Percentiles rank a stretch among this genome's conserved stretches.
Conservation (phyloP, 1,284 basidiomycete genomes). For the Trichosporon asahii region DNA sequence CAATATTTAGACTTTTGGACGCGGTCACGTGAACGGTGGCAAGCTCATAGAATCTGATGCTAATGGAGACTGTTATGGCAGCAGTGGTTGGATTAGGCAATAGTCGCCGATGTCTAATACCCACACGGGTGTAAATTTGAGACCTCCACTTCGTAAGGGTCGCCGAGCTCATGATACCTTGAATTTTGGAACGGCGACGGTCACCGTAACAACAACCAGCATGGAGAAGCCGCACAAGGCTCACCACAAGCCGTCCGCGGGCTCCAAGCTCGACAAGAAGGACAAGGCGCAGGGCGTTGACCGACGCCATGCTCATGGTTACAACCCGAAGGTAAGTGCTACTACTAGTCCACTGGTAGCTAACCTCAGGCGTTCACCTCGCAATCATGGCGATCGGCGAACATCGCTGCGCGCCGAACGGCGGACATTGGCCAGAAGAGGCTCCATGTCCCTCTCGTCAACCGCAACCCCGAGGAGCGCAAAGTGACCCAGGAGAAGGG, state of each 20-base stretch:
- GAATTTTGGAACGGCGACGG: slow-evolving; percentile 11
- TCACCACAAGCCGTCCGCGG: slow-evolving; percentile 69
- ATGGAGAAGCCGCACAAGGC: slow-evolving; percentile 62
- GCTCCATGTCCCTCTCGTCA: slow-evolving; percentile 91
- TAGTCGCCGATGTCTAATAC: background rate
- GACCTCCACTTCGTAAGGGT: background rate
- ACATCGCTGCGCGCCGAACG: slow-evolving; percentile 81
- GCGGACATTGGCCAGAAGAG: slow-evolving; percentile 92
- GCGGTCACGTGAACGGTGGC: background rate
- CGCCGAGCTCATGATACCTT: slow-evolving; percentile 5
- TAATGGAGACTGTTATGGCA: background rate
- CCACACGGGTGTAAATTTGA: background rate
- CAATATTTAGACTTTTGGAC: slow-evolving; percentile 9
- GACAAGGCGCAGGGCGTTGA: slow-evolving; percentile 65
- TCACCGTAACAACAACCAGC: background rate
- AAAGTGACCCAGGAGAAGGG: slow-evolving; percentile 49
- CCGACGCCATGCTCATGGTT: slow-evolving; percentile 57
- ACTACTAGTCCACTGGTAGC: background rate
- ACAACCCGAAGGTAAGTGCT: slow-evolving; percentile 82
- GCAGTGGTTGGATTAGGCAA: background rate
- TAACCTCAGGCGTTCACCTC: slow-evolving; percentile 73
- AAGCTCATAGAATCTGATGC: too few species aligned
- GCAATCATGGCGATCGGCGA: slow-evolving; percentile 79
- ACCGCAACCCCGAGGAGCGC: slow-evolving; percentile 83
- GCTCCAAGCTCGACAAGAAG: slow-evolving; percentile 72